A percentile compares a stretch with the other conserved stretches of the same genome.
phyloP scores from a whole-genome alignment of 1,284 basidiomycete species.

The Agaricales sp. region DNA sequence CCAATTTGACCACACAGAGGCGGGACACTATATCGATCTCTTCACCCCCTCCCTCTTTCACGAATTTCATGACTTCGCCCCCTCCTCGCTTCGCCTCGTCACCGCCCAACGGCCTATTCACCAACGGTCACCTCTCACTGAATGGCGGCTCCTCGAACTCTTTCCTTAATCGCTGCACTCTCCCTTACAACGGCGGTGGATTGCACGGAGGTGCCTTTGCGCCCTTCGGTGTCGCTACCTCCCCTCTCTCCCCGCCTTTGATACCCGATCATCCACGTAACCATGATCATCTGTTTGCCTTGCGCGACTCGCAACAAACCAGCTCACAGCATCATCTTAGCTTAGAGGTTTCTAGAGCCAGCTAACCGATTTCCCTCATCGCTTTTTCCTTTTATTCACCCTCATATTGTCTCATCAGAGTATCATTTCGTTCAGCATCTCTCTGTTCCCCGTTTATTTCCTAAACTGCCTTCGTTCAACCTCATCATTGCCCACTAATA shows the following conservation, averaged over 20 bases:
- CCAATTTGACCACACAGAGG: constrained; percentile 20
- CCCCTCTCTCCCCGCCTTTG: constrained; percentile 29
- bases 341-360: background rate
- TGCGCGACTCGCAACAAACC: background rate
- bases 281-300: background rate
- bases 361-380: background rate
- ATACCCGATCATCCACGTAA: constrained; percentile 47
- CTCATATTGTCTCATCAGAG: background rate
- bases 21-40: constrained; percentile 28
- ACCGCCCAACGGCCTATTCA: constrained; percentile 23
- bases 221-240: constrained; percentile 46
- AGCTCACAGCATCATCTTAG: background rate
- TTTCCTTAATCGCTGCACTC: constrained; percentile 23
- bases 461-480: background rate
- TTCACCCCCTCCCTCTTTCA: constrained; percentile 25
- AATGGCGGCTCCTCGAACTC: constrained; percentile 17
- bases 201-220: constrained; percentile 37
- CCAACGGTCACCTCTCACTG: constrained; percentile 23
- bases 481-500: background rate
- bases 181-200: constrained; percentile 12
- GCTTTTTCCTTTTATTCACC: background rate
- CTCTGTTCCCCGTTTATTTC: background rate
- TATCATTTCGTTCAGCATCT: background rate
- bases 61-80: constrained; percentile 40
- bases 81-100: constrained; percentile 48